A percentile compares a stretch with the other conserved stretches of the same genome.
Evolutionary conservation across 257 asterid genomes (phyloP).

Genomic region (Primulina eburnea): DNA sequence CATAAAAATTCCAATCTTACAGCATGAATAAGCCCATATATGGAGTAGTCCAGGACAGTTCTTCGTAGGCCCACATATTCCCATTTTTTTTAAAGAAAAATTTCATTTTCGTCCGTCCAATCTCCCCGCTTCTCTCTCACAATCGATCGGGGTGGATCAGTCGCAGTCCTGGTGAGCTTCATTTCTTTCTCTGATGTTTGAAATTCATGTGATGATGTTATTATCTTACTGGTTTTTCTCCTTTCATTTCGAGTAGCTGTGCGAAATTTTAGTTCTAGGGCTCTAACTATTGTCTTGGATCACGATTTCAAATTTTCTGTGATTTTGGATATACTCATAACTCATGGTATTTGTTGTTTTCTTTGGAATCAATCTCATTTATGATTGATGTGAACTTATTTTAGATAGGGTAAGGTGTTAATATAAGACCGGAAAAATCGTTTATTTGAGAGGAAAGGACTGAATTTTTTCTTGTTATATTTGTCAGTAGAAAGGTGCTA

Average conservation of each 20-base stretch:
- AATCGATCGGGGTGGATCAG: constrained; percentile 30
- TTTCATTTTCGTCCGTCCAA: not conserved
- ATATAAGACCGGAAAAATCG: too few relatives aligned
- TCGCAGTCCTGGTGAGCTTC: constrained; percentile 36
- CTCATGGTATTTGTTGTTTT: not conserved
- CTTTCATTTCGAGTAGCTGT: constrained; percentile 6
- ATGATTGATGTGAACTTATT: constrained; percentile 10
- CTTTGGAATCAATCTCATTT: not conserved
- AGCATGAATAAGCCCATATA: not conserved
- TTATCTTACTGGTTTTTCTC: not conserved
- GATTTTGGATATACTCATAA: not conserved
- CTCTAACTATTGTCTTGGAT: constrained; percentile 1
- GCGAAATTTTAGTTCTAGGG: constrained; percentile 29
- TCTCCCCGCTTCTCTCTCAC: constrained; percentile 18
- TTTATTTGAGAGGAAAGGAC: not conserved
- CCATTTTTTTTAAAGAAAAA: too few relatives aligned
- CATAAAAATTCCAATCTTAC: too few relatives aligned
- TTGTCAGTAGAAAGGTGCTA: constrained; percentile 16
- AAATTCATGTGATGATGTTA: not conserved
- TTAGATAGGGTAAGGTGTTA: constrained; percentile 11
- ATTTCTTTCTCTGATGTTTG: not conserved
- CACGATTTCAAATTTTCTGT: constrained; percentile 11
- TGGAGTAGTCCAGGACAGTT: not conserved
- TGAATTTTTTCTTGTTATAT: constrained; percentile 1
- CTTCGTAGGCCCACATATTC: not conserved